These are phyloP conservation scores for Tarenaya hassleriana DNA, from an alignment of 345 rosid species.

Conservation along the genomic window DNA sequence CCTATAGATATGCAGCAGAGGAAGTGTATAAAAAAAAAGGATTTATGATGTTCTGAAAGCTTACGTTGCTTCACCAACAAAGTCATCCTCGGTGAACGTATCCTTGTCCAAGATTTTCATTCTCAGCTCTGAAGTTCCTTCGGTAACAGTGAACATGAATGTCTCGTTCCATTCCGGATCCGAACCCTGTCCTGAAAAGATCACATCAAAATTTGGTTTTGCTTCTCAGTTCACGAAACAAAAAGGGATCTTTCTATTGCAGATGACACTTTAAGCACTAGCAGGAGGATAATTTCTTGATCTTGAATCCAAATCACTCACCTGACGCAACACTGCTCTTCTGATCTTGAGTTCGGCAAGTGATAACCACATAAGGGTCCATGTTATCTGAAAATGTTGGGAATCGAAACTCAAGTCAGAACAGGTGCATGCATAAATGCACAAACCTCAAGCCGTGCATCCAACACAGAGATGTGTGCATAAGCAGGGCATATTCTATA, in stretches of 20 bases:
- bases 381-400: conserved; percentile 37
- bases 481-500: too few relatives aligned
- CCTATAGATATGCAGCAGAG: too few relatives aligned
- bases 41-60: conserved; percentile 18
- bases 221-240: conserved; percentile 4
- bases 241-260: too few relatives aligned
- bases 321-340: conserved; percentile 72
- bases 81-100: conserved; percentile 43
- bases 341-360: conserved; percentile 65
- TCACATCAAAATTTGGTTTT: neutral
- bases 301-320: too few relatives aligned
- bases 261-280: too few relatives aligned
- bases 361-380: conserved; percentile 65
- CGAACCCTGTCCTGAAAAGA: conserved; percentile 45
- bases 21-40: neutral
- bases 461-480: too few relatives aligned
- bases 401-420: neutral
- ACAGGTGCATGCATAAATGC: conserved; percentile 4
- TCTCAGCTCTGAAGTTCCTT: conserved; percentile 41
- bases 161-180: conserved; percentile 80
- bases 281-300: too few relatives aligned
- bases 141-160: conserved; percentile 55
- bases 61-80: conserved; percentile 67
- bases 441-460: too few relatives aligned
- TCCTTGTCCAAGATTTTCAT: conserved; percentile 72